Conservation (phyloP, 305 asterid species). For the Coffea humblotiana region DNA sequence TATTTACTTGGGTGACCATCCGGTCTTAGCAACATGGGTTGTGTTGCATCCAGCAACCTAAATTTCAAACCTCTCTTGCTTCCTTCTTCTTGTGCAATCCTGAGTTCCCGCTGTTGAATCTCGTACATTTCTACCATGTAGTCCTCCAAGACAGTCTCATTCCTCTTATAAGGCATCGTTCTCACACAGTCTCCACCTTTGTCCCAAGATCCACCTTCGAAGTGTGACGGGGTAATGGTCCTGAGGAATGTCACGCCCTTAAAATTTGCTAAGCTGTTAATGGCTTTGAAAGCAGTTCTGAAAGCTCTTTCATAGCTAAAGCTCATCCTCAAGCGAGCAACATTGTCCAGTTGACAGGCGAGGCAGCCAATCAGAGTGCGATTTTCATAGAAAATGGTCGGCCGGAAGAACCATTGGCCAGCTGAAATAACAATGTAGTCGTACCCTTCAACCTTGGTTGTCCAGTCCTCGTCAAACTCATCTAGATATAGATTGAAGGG, state of each 20-base stretch:
- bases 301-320: slow-evolving; percentile 61
- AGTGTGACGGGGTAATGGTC: slow-evolving; percentile 74
- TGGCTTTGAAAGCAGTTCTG: slow-evolving; percentile 57
- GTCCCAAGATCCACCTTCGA: slow-evolving; percentile 74
- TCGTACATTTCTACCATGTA: slow-evolving; percentile 32
- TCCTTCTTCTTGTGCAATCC: slow-evolving; percentile 43
- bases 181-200: slow-evolving; percentile 58
- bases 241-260: slow-evolving; percentile 56
- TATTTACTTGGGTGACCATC: slow-evolving; percentile 30
- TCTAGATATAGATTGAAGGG: slow-evolving; percentile 76
- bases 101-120: slow-evolving; percentile 52
- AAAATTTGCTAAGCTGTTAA: slow-evolving; percentile 41
- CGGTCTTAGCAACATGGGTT: slow-evolving; percentile 19
- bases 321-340: slow-evolving; percentile 44
- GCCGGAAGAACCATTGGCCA: slow-evolving; percentile 79
- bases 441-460: slow-evolving; percentile 47
- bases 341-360: slow-evolving; percentile 50
- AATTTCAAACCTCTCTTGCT: slow-evolving; percentile 34
- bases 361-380: slow-evolving; percentile 56
- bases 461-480: slow-evolving; percentile 66
- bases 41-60: slow-evolving; percentile 23
- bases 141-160: slow-evolving; percentile 35
- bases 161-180: slow-evolving; percentile 44
- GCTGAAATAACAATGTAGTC: slow-evolving; percentile 62
- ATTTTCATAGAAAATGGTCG: slow-evolving; percentile 53